Evolutionary conservation across 2,329 filamentous ascomycete species (phyloP).

Genomic region (Ploettnerulaceae sp.): DNA sequence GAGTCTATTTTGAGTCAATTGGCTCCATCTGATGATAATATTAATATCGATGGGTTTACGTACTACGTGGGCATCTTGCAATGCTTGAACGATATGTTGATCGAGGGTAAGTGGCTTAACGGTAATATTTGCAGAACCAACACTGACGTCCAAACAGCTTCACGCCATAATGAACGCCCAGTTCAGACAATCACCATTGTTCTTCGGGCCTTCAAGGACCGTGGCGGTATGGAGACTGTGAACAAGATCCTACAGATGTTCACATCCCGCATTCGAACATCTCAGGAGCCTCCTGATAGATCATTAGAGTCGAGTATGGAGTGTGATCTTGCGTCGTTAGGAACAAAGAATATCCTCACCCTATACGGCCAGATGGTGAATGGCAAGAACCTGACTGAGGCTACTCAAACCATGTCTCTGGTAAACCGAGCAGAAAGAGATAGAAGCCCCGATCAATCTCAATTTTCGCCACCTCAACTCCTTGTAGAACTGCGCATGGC

Average conservation of each 20-base stretch:
- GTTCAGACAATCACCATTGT: slow-evolving; percentile 66
- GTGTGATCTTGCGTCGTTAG: slow-evolving; percentile 45
- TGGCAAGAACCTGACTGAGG: slow-evolving; percentile 75
- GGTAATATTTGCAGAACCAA: slow-evolving; percentile 2
- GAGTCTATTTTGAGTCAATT: slow-evolving; percentile 66
- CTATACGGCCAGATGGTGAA: slow-evolving; percentile 74
- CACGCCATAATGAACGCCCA: slow-evolving; percentile 31
- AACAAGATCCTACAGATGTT: slow-evolving; percentile 70
- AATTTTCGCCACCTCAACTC: slow-evolving; percentile 68
- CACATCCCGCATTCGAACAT: slow-evolving; percentile 47
- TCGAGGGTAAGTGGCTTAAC: slow-evolving; percentile 52
- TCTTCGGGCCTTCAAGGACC: slow-evolving; percentile 79
- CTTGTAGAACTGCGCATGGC: slow-evolving; percentile 79
- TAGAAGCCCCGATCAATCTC: slow-evolving; percentile 45
- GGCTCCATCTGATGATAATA: slow-evolving; percentile 38
- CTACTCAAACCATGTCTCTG: slow-evolving; percentile 55
- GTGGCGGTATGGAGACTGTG: slow-evolving; percentile 68
- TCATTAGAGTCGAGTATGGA: slow-evolving; percentile 20
- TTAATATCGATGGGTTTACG: slow-evolving; percentile 61
- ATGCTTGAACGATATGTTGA: slow-evolving; percentile 70
- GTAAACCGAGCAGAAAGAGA: slow-evolving; percentile 49
- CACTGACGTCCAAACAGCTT: slow-evolving; percentile 9
- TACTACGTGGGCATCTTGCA: slow-evolving; percentile 81
- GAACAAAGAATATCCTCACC: slow-evolving; percentile 77
- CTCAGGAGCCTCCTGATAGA: slow-evolving; percentile 38